Base-by-base conservation (phyloP, 2,329 filamentous ascomycete species). In the Alternaria sp. region DNA sequence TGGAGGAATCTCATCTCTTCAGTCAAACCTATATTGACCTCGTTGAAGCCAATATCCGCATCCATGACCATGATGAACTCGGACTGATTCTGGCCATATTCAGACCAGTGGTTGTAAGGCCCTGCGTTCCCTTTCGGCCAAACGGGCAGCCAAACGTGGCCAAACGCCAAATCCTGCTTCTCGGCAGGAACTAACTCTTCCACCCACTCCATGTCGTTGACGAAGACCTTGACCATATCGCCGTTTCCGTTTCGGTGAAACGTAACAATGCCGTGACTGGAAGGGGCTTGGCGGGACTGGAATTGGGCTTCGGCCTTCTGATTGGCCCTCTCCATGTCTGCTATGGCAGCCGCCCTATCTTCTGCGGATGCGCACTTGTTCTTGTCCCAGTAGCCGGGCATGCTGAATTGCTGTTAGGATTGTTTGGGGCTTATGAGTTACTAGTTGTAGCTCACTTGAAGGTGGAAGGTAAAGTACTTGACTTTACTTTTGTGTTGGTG, bases 311-410 rank as follows among this genome's bases (percentile, higher is more conserved):
- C 3, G 13, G 36, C 36, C 36, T 40, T 3, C 36, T 40, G 36
- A 17, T 2, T 0, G 36, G 1, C 36, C 36, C 36, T 40, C 36
- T 40, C 4, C 36, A 6, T 40, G 15, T 17, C 36, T 40, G 36
- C 36, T 11, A 11, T 40, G 36, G 36, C 36, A 40, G 36, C 36
- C n/a, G 36, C 12, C 8, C 9, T 43, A 3, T 61, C 17, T 5
- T 15, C 8, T 0, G 32, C 17, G n/a, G n/a, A 21, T 12, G 6
- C 13, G n/a, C 5, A 11, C 58, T 61, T 61, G 45, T 15, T 57
- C 45, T 52, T 61, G 26, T 26, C 17, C 25, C 50, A 61, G 50
- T 45, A 57, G n/a, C 17, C 15, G 21, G 32, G 26, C 59, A 61
- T 61, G 57, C 30, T 61, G 17, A 40, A 25, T 13, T 25, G 28